Conservation (phyloP, 768 basidiomycete species). For the Suillus weaverae region DNA sequence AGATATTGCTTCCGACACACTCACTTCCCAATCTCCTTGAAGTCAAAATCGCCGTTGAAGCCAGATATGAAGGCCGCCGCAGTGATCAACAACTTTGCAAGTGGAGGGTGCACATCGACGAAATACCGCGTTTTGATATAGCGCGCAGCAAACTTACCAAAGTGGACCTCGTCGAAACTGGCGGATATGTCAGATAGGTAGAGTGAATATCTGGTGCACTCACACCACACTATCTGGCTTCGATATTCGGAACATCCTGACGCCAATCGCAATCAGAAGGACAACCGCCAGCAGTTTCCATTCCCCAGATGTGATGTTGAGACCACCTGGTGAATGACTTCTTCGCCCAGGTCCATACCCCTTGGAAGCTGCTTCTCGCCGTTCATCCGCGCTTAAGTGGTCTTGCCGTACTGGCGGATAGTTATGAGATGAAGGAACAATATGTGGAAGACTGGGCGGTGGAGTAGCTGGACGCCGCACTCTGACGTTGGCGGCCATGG, state of each 20-base stretch:
- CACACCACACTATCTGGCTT: constrained; percentile 92
- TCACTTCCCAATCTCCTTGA: constrained; percentile 96
- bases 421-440: constrained; percentile 40
- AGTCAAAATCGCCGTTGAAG: constrained; percentile 93
- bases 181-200: neutral
- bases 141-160: constrained; percentile 93
- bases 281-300: constrained; percentile 72
- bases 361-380: constrained; percentile 67
- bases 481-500: constrained; percentile 54
- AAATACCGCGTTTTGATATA: constrained; percentile 93
- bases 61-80: constrained; percentile 85
- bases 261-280: constrained; percentile 67
- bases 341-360: constrained; percentile 55
- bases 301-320: constrained; percentile 68
- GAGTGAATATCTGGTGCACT: constrained; percentile 34
- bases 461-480: constrained; percentile 71
- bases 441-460: constrained; percentile 46
- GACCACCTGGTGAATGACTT: constrained; percentile 54
- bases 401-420: constrained; percentile 66
- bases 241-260: constrained; percentile 84
- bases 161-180: constrained; percentile 98
- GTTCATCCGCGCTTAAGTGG: constrained; percentile 72
- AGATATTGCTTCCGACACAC: constrained; percentile 27
- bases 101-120: constrained; percentile 95
- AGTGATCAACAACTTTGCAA: constrained; percentile 95